Conservation (phyloP, 2,329 filamentous ascomycete species). For the Aspergillus fumigatus region DNA sequence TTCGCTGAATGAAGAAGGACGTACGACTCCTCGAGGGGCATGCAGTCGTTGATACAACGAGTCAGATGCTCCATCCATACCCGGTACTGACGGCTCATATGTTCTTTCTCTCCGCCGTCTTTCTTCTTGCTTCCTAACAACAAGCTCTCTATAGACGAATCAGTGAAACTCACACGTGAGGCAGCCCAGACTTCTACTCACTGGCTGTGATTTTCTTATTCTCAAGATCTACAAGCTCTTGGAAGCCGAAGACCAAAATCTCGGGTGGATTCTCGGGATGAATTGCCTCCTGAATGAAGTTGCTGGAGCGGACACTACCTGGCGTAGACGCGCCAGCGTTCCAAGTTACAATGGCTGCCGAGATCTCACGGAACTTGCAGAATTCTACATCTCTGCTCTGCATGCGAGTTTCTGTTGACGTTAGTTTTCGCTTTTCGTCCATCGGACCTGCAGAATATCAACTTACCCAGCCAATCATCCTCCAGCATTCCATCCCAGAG, state of each 20-base stretch:
- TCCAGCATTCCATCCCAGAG: constrained; percentile 90
- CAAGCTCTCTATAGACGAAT: constrained; percentile 60
- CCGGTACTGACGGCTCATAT: constrained; percentile 96
- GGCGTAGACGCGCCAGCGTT: constrained; percentile 97
- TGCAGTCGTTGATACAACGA: constrained; percentile 74
- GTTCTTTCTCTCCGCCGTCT: constrained; percentile 68
- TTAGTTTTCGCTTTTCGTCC: constrained; percentile 13
- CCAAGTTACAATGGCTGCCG: constrained; percentile 83
- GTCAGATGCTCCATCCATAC: constrained; percentile 92
- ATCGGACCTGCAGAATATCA: constrained; percentile 1
- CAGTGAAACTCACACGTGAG: constrained; percentile 15
- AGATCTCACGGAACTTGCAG: constrained; percentile 79
- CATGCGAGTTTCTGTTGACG: constrained; percentile 67
- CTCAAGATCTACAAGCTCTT: constrained; percentile 96
- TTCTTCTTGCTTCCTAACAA: constrained; percentile 79
- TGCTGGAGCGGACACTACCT: constrained; percentile 68
- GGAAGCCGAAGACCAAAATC: constrained; percentile 92
- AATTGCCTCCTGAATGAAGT: constrained; percentile 77
- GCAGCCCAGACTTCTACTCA: constrained; percentile 30
- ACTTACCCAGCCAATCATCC: constrained; percentile 79
- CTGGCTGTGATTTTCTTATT: constrained; percentile 97
- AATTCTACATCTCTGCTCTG: constrained; percentile 76
- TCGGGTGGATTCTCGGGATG: constrained; percentile 75
- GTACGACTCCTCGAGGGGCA: constrained; percentile 73
- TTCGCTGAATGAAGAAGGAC: constrained; percentile 82